Evolutionary conservation across 2,329 filamentous ascomycete species (phyloP).

Genomic region (Rhynchosporium agropyri): DNA sequence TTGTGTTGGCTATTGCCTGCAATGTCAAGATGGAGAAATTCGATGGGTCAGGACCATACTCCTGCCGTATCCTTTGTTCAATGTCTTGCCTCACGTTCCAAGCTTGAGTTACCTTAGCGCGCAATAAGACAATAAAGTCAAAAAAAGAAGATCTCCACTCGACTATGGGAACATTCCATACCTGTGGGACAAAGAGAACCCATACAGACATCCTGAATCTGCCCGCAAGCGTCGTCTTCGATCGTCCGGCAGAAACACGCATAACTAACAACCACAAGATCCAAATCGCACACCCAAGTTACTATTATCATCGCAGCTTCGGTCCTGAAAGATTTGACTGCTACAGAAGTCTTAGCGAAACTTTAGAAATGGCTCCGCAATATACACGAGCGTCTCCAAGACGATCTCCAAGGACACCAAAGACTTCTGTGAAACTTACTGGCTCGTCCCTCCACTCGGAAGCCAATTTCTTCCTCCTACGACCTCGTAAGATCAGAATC

Average conservation of each 20-base stretch:
- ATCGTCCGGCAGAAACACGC: background rate
- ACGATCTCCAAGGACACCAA: background rate
- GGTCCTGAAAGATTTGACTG: background rate
- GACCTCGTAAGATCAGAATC: conserved; percentile 3
- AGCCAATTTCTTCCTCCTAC: background rate
- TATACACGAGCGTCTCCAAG: background rate
- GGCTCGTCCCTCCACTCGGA: background rate
- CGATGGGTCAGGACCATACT: too few relatives aligned
- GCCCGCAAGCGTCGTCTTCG: too few relatives aligned
- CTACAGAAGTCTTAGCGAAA: background rate
- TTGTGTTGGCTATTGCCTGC: too few relatives aligned
- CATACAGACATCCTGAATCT: too few relatives aligned
- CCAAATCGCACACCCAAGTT: background rate
- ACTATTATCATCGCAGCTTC: background rate
- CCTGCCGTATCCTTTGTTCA: background rate
- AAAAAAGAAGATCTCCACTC: background rate
- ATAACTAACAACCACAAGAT: background rate
- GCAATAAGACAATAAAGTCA: background rate
- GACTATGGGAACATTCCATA: background rate
- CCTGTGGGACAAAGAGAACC: too few relatives aligned
- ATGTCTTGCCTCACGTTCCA: background rate
- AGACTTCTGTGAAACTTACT: background rate
- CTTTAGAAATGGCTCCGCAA: background rate
- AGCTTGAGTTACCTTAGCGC: background rate
- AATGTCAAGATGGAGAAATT: too few relatives aligned